A percentile compares a stretch with the other conserved stretches of the same genome.
These are phyloP conservation scores for Hemileia vastatrix DNA, from an alignment of 1,284 basidiomycete species.

Conservation along the genomic window DNA sequence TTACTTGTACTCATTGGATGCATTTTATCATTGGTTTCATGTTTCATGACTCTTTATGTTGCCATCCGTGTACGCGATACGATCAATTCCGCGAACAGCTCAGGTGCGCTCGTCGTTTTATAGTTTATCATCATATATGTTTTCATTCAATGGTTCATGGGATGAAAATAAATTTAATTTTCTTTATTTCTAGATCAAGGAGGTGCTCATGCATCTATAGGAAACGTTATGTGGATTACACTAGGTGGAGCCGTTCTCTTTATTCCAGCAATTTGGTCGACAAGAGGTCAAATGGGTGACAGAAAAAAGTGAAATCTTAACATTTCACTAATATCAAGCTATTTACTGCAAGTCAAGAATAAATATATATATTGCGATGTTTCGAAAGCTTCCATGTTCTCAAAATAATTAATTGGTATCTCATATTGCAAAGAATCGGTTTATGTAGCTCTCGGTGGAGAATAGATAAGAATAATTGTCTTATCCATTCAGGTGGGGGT, in stretches of 20 bases:
- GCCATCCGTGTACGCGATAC: slow-evolving; percentile 9
- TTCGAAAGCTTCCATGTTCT: too few relatives aligned
- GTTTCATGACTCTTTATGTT: background rate
- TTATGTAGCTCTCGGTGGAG: too few relatives aligned
- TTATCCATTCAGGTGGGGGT: too few relatives aligned
- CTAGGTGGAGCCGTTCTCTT: slow-evolving; percentile 1
- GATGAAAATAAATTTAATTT: background rate
- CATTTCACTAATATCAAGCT: too few relatives aligned
- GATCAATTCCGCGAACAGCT: slow-evolving; percentile 12
- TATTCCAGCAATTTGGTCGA: slow-evolving; percentile 13
- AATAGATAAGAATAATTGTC: too few relatives aligned
- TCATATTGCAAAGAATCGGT: too few relatives aligned
- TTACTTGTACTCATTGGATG: slow-evolving; percentile 1
- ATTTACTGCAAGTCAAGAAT: too few relatives aligned
- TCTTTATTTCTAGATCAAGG: background rate
- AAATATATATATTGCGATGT: too few relatives aligned
- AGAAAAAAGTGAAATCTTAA: too few relatives aligned
- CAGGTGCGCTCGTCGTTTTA: background rate
- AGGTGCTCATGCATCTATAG: slow-evolving; percentile 6
- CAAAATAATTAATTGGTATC: too few relatives aligned
- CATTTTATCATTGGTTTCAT: background rate
- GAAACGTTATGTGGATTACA: slow-evolving; percentile 16
- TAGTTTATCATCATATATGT: background rate
- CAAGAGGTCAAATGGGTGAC: slow-evolving; percentile 6
- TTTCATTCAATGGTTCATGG: background rate